A percentile compares a stretch with the other conserved stretches of the same genome.
These are phyloP conservation scores for Ambrosia artemisiifolia DNA, from an alignment of 129 eudicot genomes.

Conservation along the genomic window DNA sequence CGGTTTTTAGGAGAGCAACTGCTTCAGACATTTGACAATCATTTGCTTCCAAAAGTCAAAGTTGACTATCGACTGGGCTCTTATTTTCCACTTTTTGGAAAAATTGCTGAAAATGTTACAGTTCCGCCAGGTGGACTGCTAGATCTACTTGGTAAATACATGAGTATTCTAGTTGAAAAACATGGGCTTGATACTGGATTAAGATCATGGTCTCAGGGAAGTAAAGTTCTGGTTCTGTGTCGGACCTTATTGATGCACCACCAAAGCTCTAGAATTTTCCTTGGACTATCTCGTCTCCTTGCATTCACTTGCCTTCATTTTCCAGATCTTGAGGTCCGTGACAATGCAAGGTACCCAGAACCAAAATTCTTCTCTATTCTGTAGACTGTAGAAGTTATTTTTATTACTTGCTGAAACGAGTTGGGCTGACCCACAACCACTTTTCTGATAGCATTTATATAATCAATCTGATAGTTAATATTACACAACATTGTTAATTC, in stretches of 20 bases:
- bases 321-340: constrained; percentile 98
- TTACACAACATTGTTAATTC: background rate
- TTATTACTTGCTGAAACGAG: background rate
- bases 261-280: constrained; percentile 71
- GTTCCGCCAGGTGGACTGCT: constrained; percentile 75
- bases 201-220: constrained; percentile 89
- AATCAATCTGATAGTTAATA: background rate
- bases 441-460: background rate
- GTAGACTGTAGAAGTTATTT: constrained; percentile 1
- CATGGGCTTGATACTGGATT: constrained; percentile 84
- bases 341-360: constrained; percentile 70
- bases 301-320: constrained; percentile 65
- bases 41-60: constrained; percentile 69
- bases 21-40: constrained; percentile 64
- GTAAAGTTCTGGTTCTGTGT: constrained; percentile 82
- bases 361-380: constrained; percentile 7
- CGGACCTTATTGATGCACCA: constrained; percentile 89
- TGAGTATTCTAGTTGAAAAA: constrained; percentile 51
- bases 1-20: constrained; percentile 69
- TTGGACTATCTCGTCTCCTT: constrained; percentile 74
- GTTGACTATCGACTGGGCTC: constrained; percentile 61
- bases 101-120: constrained; percentile 68
- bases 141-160: constrained; percentile 61
- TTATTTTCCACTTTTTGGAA: constrained; percentile 80
- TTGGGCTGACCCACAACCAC: background rate